Evolutionary conservation across 78 protist genomes (phyloP).

Genomic region (Guillardia theta): DNA sequence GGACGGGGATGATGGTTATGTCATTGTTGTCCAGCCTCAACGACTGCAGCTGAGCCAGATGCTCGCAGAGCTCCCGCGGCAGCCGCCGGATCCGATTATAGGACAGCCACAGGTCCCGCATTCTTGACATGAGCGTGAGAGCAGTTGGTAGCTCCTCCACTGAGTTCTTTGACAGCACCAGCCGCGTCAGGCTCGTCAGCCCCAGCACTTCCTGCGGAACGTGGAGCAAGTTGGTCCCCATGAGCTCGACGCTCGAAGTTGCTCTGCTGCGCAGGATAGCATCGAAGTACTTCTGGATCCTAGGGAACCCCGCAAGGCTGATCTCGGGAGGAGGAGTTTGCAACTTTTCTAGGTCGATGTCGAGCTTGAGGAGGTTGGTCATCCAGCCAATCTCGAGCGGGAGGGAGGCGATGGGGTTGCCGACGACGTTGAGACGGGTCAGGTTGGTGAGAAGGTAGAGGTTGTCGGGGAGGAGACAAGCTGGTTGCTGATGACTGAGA

Average conservation of each 20-base stretch:
- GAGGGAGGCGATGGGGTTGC: background rate
- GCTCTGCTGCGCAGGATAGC: background rate
- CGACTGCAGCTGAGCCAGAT: background rate
- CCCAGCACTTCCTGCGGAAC: background rate
- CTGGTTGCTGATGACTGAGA: background rate
- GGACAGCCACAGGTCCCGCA: background rate
- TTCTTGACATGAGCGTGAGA: background rate
- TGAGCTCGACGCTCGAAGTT: constrained; percentile 13
- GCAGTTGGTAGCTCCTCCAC: background rate
- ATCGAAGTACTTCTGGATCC: background rate
- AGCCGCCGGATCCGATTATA: background rate
- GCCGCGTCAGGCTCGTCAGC: background rate
- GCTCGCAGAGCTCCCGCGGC: background rate
- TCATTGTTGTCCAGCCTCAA: background rate
- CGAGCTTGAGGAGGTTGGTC: constrained; percentile 9
- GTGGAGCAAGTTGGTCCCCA: background rate
- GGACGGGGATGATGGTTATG: background rate
- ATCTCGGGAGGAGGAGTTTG: background rate
- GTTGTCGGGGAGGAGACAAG: background rate
- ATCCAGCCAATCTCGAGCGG: background rate
- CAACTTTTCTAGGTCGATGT: background rate
- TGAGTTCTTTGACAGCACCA: background rate
- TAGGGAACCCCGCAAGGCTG: background rate
- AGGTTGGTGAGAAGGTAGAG: constrained; percentile 11
- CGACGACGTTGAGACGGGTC: background rate